These are phyloP conservation scores for Puccinia hordei DNA, from an alignment of 1,284 basidiomycete species.

Conservation along the genomic window DNA sequence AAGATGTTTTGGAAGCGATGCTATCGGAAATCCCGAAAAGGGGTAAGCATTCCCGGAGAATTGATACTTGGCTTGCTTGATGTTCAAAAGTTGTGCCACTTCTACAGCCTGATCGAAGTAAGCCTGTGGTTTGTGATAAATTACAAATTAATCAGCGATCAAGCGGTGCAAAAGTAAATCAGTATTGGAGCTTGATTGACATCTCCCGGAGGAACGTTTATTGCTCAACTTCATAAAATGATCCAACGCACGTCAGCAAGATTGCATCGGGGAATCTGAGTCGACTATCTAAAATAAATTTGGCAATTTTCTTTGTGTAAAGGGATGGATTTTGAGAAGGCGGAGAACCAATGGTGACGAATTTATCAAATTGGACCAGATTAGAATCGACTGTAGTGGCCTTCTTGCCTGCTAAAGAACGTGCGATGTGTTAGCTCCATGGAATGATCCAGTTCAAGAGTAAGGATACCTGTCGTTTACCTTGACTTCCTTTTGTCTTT, in stretches of 20 bases:
- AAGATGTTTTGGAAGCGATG: conserved; percentile 80
- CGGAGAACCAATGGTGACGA: conserved; percentile 38
- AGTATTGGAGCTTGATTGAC: not conserved
- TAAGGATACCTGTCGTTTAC: not conserved
- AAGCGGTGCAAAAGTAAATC: not conserved
- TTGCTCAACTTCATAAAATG: conserved; percentile 83
- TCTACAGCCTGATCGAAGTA: conserved; percentile 87
- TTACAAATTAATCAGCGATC: conserved; percentile 22
- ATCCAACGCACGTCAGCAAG: conserved; percentile 83
- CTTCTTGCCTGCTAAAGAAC: not conserved
- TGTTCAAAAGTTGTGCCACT: conserved; percentile 74
- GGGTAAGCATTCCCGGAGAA: conserved; percentile 65
- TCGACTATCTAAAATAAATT: conserved; percentile 68
- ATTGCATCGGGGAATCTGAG: conserved; percentile 81
- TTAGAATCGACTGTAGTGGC: not conserved
- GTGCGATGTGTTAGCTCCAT: not conserved
- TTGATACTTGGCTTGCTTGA: conserved; percentile 74
- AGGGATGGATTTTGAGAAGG: conserved; percentile 45
- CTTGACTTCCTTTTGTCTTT: conserved; percentile 1
- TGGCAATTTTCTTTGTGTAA: conserved; percentile 33
- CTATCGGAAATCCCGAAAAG: conserved; percentile 88
- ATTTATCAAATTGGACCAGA: conserved; percentile 29
- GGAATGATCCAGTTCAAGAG: not conserved
- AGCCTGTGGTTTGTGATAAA: conserved; percentile 65
- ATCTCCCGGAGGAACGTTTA: not conserved